These are phyloP conservation scores for Sophora flavescens DNA, from an alignment of 306 rosid species.

Conservation along the genomic window DNA sequence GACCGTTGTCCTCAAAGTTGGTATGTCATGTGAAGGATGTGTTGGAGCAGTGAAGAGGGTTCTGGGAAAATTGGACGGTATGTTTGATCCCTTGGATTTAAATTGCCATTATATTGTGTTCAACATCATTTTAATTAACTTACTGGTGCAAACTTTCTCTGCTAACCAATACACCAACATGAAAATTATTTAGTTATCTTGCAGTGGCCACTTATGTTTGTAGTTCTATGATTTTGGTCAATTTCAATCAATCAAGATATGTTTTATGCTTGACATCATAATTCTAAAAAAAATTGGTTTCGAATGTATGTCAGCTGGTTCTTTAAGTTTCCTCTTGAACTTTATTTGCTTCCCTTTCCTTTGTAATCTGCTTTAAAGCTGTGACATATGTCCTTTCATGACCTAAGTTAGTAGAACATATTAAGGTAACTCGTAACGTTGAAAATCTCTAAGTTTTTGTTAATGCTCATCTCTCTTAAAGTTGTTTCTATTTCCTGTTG, in stretches of 20 bases:
- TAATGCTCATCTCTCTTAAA: slow-evolving; percentile 6
- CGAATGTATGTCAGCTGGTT: neutral
- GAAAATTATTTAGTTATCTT: slow-evolving; percentile 10
- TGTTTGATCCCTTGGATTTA: slow-evolving; percentile 3
- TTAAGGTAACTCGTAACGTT: neutral
- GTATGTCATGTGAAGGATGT: slow-evolving; percentile 96
- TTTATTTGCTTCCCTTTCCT: slow-evolving; percentile 31
- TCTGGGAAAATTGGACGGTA: slow-evolving; percentile 93
- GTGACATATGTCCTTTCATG: neutral
- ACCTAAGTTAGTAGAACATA: slow-evolving; percentile 16
- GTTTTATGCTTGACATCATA: neutral
- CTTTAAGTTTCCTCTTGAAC: slow-evolving; percentile 10
- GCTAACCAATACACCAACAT: neutral
- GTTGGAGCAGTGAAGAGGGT: slow-evolving; percentile 97
- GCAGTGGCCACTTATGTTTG: slow-evolving; percentile 1
- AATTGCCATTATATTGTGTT: slow-evolving; percentile 2
- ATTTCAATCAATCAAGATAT: slow-evolving; percentile 14
- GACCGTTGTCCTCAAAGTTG: slow-evolving; percentile 95
- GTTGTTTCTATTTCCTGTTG: slow-evolving; percentile 9
- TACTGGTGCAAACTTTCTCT: neutral
- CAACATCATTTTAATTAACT: slow-evolving; percentile 13
- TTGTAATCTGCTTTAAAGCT: neutral
- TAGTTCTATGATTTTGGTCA: neutral
- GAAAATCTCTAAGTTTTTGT: slow-evolving; percentile 5
- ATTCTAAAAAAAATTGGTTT: neutral